A percentile compares a stretch with the other conserved stretches of the same genome.
Evolutionary conservation across 2,329 filamentous ascomycete genomes (phyloP).

Genomic region (Neofusicoccum cordaticola): DNA sequence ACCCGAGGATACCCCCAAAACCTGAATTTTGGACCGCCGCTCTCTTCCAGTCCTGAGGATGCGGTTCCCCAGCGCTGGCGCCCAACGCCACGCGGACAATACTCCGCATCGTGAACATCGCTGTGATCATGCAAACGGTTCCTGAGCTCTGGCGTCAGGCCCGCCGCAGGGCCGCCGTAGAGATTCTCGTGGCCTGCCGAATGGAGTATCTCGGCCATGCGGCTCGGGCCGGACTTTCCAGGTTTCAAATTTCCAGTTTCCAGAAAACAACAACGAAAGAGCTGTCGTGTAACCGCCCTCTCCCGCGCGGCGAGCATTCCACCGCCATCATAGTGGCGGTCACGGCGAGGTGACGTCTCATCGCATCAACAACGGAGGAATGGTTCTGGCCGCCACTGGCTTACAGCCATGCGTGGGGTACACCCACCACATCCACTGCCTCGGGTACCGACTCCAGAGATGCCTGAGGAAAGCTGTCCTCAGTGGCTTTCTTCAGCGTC

Average conservation of each 20-base stretch:
- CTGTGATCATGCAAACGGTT: neutral
- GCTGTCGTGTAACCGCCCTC: neutral
- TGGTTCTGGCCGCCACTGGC: neutral
- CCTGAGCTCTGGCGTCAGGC: neutral
- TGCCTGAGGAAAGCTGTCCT: neutral
- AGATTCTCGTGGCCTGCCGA: neutral
- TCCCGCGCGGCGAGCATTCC: neutral
- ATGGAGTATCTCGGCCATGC: neutral
- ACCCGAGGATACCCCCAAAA: slow-evolving; percentile 2
- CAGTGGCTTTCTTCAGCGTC: neutral
- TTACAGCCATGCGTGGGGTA: neutral
- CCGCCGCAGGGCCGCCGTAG: neutral
- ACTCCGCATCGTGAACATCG: neutral
- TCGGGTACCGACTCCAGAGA: neutral
- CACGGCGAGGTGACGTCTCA: neutral
- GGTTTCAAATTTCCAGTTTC: neutral
- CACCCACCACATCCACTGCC: neutral
- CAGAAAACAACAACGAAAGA: neutral
- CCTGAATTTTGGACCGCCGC: neutral
- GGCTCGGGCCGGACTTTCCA: neutral
- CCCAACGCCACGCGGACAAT: slow-evolving; percentile 2
- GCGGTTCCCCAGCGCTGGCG: neutral
- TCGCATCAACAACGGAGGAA: neutral
- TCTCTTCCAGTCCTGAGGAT: neutral
- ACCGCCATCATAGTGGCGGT: slow-evolving; percentile 13